Evolutionary conservation across 345 rosid species (phyloP).

Genomic region (Bruguiera sexangula): DNA sequence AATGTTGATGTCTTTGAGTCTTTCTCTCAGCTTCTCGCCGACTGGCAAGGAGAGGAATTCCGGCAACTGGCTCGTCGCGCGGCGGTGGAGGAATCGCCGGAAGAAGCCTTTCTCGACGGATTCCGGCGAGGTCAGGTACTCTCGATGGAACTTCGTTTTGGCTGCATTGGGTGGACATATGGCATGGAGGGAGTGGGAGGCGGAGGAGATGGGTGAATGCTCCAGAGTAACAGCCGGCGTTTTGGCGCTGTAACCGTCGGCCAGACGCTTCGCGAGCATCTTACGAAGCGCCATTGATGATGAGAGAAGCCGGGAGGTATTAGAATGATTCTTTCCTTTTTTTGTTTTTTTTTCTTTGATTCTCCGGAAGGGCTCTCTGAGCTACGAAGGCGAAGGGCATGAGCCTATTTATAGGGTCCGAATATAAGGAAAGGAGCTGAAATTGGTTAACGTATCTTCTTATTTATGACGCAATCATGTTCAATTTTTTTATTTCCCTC

Average conservation of each 20-base stretch:
- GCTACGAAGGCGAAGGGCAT: not conserved
- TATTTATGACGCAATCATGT: too few species aligned
- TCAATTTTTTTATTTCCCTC: too few species aligned
- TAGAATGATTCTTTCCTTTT: too few species aligned
- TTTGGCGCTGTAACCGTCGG: slow-evolving; percentile 19
- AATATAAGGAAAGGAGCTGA: not conserved
- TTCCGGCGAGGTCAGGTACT: slow-evolving; percentile 41
- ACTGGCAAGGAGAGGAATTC: slow-evolving; percentile 45
- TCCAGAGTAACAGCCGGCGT: slow-evolving; percentile 24
- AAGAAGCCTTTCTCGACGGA: slow-evolving; percentile 31
- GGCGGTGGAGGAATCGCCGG: slow-evolving; percentile 45
- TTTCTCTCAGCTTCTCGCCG: slow-evolving; percentile 51
- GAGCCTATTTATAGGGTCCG: slow-evolving; percentile 37
- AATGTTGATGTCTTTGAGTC: slow-evolving; percentile 28
- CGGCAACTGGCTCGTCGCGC: slow-evolving; percentile 29
- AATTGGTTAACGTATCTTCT: not conserved
- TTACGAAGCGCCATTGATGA: slow-evolving; percentile 55
- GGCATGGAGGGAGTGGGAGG: slow-evolving; percentile 1
- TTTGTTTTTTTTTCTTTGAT: too few species aligned
- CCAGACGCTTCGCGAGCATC: slow-evolving; percentile 37
- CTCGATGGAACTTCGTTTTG: slow-evolving; percentile 25
- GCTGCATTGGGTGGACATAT: slow-evolving; percentile 22
- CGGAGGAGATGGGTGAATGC: slow-evolving; percentile 7
- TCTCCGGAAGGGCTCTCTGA: not conserved
- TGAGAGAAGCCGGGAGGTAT: not conserved